A percentile compares a stretch with the other conserved stretches of the same genome.
phyloP scores from a whole-genome alignment of 176 grass and related monocot species.

The Avena insularis region DNA sequence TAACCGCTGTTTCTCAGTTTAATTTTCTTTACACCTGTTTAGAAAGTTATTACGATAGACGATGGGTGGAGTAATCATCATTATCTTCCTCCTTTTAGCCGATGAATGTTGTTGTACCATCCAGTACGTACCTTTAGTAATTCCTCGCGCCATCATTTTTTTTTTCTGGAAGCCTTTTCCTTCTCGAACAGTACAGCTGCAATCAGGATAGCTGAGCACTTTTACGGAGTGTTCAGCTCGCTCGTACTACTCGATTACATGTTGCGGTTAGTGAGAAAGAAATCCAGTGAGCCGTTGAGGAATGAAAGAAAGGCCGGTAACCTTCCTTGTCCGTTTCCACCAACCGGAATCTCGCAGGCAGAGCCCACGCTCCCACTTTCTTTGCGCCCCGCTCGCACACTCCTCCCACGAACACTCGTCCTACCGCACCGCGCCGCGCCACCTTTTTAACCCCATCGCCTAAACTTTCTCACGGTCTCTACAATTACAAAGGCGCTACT shows the following conservation, averaged over 20 bases:
- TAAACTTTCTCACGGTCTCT: neutral
- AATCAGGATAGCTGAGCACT: slow-evolving; percentile 10
- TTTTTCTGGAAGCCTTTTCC: neutral
- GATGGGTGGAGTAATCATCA: neutral
- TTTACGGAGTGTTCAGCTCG: neutral
- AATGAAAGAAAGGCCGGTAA: neutral
- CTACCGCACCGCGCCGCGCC: neutral
- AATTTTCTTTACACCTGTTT: neutral
- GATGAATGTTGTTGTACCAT: neutral
- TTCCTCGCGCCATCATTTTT: neutral
- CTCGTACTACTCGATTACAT: neutral
- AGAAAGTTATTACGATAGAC: neutral
- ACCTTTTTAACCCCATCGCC: neutral
- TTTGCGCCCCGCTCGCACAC: neutral
- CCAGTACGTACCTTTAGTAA: neutral
- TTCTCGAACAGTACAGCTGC: neutral
- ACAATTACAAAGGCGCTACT: neutral
- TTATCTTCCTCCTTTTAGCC: neutral
- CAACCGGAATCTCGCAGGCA: slow-evolving; percentile 35
- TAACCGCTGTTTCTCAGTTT: neutral
- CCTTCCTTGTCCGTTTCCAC: slow-evolving; percentile 48
- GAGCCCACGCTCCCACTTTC: neutral
- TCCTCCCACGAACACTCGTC: neutral
- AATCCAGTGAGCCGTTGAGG: slow-evolving; percentile 24
- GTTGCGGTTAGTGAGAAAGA: slow-evolving; percentile 4